phyloP scores from a whole-genome alignment of 139 green algal species.

The Nannochloris sp. region DNA sequence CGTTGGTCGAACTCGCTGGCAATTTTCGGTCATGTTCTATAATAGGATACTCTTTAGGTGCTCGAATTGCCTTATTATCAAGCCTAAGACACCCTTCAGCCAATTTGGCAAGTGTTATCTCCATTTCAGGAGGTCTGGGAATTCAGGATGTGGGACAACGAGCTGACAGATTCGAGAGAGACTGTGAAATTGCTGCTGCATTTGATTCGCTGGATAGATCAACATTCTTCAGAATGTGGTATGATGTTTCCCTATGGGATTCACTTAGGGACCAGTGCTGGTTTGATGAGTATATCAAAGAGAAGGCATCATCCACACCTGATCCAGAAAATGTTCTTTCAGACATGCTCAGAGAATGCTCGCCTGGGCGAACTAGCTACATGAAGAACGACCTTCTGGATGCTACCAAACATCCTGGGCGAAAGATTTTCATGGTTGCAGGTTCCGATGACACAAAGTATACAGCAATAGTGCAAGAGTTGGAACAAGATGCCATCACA shows the following conservation, averaged over 20 bases:
- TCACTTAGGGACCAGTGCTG: constrained; percentile 32
- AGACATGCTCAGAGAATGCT: constrained; percentile 35
- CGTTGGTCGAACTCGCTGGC: not conserved
- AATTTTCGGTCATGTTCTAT: constrained; percentile 18
- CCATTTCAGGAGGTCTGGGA: constrained; percentile 49
- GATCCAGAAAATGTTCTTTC: constrained; percentile 15
- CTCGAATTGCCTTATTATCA: constrained; percentile 52
- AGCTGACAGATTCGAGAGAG: constrained; percentile 22
- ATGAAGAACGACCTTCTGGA: constrained; percentile 24
- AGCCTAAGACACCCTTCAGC: constrained; percentile 4
- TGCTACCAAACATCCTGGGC: constrained; percentile 6
- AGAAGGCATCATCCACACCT: not conserved
- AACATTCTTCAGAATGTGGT: constrained; percentile 64
- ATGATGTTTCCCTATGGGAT: constrained; percentile 55
- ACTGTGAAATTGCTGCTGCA: constrained; percentile 36
- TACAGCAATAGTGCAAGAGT: constrained; percentile 21
- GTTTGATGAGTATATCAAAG: not conserved
- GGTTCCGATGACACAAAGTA: constrained; percentile 61
- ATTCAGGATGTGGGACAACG: constrained; percentile 24
- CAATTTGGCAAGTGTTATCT: constrained; percentile 27
- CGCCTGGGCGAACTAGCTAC: constrained; percentile 31
- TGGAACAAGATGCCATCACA: not conserved
- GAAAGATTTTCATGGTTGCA: constrained; percentile 41
- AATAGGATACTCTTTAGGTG: constrained; percentile 79
- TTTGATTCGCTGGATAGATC: constrained; percentile 27